Base-by-base conservation (phyloP, 2,329 filamentous ascomycete species). In the Apiospora sp. region DNA sequence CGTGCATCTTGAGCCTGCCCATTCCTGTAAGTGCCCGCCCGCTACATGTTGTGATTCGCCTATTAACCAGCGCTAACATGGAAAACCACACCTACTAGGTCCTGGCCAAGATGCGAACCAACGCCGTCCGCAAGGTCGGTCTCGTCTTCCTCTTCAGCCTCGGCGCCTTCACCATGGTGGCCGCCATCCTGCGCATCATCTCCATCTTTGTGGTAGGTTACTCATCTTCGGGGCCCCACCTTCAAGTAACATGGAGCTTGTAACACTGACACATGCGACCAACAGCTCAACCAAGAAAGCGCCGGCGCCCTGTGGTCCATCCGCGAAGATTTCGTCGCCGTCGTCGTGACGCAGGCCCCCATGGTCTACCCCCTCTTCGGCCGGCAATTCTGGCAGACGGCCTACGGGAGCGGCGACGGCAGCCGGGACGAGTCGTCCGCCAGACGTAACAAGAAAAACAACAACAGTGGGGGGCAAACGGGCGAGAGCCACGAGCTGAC, bases 281-380 rank as follows among this genome's bases (percentile, higher is more conserved):
- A n/a, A 4, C 16, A 68, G 67, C 43, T 46, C n/a, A 19, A 68
- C 67, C 67, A 68, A 46, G 41, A 68, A 68, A 19, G 41, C 27
- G 67, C 41, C 27, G 67, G 67, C n/a, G 67, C 82, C 0, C 78
- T 84, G 27, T 84, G 83, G 83, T 83, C 81, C 4, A 79, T 81
- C 37, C 80, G 82, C 16, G 82, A 84, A 73, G 81, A 82, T 71
- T 78, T 81, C n/a, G 79, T 83, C 10, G 81, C 80, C 4, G 80
- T 84, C 51, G 77, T 83, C 1, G 80, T 83, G 2, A 81, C 80
- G 5, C 80, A 84, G 64, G 79, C 81, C 0, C 81, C 82, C 2
- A 81, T 84, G 75, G 75, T 83, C 0, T 76, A 77, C 1, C 81
- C 82, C 48, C 43, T 48, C 3, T 72, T 79, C 44, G 77, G 73